Percentiles rank a stretch among this genome's conserved stretches.
Conservation (phyloP, 768 basidiomycete species). For the Termitomyces sp. region DNA sequence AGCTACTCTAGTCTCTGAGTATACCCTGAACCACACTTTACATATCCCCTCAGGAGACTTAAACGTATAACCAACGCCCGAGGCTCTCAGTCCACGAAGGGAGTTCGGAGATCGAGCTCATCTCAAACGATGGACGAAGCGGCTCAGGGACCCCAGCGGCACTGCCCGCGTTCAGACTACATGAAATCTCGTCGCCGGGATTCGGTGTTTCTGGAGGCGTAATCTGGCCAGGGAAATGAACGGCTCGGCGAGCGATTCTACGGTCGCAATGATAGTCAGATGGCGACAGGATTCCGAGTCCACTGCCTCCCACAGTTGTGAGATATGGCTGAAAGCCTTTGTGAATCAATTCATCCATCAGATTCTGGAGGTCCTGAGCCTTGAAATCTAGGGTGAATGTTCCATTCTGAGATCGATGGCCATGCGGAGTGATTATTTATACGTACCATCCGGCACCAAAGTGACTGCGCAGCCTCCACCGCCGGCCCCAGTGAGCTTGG, state of each 20-base stretch:
- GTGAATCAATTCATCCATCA: conserved; percentile 54
- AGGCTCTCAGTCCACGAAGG: conserved; percentile 46
- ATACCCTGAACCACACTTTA: background rate
- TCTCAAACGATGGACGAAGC: conserved; percentile 41
- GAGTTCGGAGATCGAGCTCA: conserved; percentile 33
- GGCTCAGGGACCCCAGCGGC: conserved; percentile 19
- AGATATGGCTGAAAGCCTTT: conserved; percentile 79
- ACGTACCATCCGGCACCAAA: conserved; percentile 86
- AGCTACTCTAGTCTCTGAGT: background rate
- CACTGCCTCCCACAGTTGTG: conserved; percentile 90
- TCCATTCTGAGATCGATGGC: conserved; percentile 7
- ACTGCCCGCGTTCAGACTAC: conserved; percentile 16
- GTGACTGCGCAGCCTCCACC: conserved; percentile 99
- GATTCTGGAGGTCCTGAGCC: conserved; percentile 46
- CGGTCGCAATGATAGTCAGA: conserved; percentile 38
- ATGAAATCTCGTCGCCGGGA: conserved; percentile 19
- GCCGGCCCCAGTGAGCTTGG: conserved; percentile 97
- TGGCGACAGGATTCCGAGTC: conserved; percentile 79
- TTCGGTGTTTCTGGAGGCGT: conserved; percentile 47
- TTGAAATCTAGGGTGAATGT: conserved; percentile 56
- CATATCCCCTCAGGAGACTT: conserved; percentile 10
- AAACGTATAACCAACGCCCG: conserved; percentile 62
- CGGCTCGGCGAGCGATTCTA: conserved; percentile 17
- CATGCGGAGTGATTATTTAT: conserved; percentile 6
- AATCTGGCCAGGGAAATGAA: conserved; percentile 30